These are phyloP conservation scores for Emmonsiellopsis sp. DNA, from an alignment of 2,329 filamentous ascomycete species.

Conservation along the genomic window DNA sequence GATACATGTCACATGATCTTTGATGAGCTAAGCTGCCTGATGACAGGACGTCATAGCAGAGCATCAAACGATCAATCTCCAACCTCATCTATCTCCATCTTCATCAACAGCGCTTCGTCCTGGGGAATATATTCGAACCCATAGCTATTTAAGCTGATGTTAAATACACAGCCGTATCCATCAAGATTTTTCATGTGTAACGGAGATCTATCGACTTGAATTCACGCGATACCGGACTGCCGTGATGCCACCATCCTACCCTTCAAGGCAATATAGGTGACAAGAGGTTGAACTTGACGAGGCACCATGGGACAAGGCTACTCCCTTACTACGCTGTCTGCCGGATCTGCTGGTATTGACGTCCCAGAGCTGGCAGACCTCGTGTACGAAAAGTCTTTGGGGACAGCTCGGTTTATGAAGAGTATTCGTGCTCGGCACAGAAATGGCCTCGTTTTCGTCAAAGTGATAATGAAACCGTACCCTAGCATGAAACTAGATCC, in stretches of 20 bases:
- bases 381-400: conserved; percentile 84
- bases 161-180: too few species aligned
- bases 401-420: conserved; percentile 91
- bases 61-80: too few species aligned
- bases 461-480: conserved; percentile 90
- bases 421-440: conserved; percentile 83
- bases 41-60: too few species aligned
- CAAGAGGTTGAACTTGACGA: not conserved
- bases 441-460: conserved; percentile 86
- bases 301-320: conserved; percentile 86
- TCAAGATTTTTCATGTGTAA: too few species aligned
- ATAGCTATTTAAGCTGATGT: too few species aligned
- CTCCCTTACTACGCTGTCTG: conserved; percentile 82
- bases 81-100: too few species aligned
- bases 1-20: too few species aligned
- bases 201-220: too few species aligned
- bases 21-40: too few species aligned
- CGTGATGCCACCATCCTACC: not conserved
- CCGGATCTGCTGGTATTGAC: conserved; percentile 87
- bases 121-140: too few species aligned
- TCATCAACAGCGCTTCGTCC: too few species aligned
- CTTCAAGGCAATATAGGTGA: not conserved
- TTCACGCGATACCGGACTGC: not conserved
- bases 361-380: conserved; percentile 84
- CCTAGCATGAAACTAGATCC: conserved; percentile 67